Conservation (phyloP, 495 filamentous ascomycete species). For the Hypoxylon fuscum region DNA sequence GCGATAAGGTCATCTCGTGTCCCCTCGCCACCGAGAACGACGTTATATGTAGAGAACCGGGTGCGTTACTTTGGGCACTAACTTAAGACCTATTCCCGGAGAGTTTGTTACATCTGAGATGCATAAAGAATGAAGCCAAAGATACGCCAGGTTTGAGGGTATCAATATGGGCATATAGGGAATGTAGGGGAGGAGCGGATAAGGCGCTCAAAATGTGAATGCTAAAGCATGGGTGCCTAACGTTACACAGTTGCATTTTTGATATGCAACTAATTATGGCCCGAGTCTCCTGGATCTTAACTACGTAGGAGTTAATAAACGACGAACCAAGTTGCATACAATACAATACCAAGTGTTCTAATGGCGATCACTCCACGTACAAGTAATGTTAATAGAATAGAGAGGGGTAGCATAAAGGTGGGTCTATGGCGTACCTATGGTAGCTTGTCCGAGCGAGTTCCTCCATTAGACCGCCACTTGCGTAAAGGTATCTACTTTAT, state of each 20-base stretch:
- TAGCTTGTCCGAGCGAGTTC: not conserved
- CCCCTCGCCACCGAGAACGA: not conserved
- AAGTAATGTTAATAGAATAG: no score
- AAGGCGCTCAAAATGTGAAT: not conserved
- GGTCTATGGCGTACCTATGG: no score
- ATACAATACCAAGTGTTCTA: no score
- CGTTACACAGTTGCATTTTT: not conserved
- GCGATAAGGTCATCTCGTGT: not conserved
- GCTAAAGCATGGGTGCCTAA: not conserved
- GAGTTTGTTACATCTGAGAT: not conserved
- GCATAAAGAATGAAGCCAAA: not conserved
- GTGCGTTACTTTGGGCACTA: no score
- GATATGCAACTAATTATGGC: not conserved
- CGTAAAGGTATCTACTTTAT: no score
- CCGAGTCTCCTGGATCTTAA: not conserved
- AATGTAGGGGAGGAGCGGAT: not conserved
- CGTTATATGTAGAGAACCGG: not conserved
- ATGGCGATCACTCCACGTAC: no score
- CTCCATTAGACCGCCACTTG: not conserved
- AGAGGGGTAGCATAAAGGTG: no score
- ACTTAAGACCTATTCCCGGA: no score
- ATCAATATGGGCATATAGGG: not conserved
- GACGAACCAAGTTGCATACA: no score
- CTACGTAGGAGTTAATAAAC: no score
- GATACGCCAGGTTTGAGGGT: not conserved